Evolutionary conservation across 2,329 filamentous ascomycete species (phyloP), one percentile per base, ranked within the genome.

Genomic region (Arthroderma sp.): DNA sequence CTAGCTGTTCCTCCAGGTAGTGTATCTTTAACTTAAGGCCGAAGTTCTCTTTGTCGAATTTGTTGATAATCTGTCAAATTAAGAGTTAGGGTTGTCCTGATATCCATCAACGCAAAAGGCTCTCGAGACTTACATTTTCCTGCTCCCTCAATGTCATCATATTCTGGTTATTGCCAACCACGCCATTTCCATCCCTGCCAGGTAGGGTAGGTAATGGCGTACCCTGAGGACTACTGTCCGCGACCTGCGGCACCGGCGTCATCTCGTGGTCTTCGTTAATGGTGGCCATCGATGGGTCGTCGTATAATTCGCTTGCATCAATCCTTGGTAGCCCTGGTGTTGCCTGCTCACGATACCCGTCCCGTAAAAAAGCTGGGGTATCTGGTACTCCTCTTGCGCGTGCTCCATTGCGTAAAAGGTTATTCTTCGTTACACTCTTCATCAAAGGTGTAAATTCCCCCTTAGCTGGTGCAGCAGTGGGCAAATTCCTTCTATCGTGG

Each of bases 1-100:
- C 78, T 41, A 98, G 68, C 9, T 86, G 85, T 54, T 96, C 86
- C 62, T 98, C 87, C 45, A 98, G 74, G 61, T 94, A 98, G 63
- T 96, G 87, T 43, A 96, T 94, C 64, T 94, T 95, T 54, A 96
- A 75, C 65, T 96, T 96, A 44, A 98, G 72, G 27, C 86, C 86
- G 60, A 96, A 98, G 59, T 98, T 98, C 59, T 96, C 91, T 69
- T 98, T 98, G 60, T 95, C 87, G 55, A 98, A 89, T 58, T 85
- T 85, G 66, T 95, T 86, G 54, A 98, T 89, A 53, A 78, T 77
- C 72, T 77, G 49, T 30, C 38, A 5, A 43, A 39, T 47, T 57
- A 40, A 57, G 51, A 7, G 15, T 37, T 11, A 34, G 11, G 15
- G 15, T 22, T 22, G 15, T 22, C 15, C 15, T 22, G 15, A 22